phyloP scores from a whole-genome alignment of 1,284 basidiomycete species.

The Coriolopsis trogii region DNA sequence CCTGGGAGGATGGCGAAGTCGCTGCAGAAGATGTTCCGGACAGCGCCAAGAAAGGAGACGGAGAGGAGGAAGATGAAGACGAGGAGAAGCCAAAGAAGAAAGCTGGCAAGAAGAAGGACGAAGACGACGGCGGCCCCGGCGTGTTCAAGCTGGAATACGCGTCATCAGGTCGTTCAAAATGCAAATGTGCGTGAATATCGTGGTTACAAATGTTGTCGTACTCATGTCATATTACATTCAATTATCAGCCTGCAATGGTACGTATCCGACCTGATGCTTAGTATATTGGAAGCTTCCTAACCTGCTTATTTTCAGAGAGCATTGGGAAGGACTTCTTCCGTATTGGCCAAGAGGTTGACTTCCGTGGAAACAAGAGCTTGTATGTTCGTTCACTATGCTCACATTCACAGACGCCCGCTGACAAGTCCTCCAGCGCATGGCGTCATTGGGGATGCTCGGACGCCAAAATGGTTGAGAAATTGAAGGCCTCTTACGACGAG shows the following conservation, averaged over 20 bases:
- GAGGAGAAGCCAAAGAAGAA: constrained; percentile 37
- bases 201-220: not conserved
- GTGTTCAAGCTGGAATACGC: constrained; percentile 38
- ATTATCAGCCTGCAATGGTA: constrained; percentile 55
- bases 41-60: constrained; percentile 60
- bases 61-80: constrained; percentile 49
- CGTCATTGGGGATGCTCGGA: constrained; percentile 85
- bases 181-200: constrained; percentile 29
- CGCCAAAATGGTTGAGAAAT: constrained; percentile 62
- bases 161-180: constrained; percentile 31
- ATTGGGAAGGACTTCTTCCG: constrained; percentile 78
- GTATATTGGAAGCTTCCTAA: not conserved
- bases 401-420: not conserved
- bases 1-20: constrained; percentile 75
- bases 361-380: constrained; percentile 73
- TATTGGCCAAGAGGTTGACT: constrained; percentile 74
- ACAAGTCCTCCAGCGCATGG: constrained; percentile 58
- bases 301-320: constrained; percentile 28
- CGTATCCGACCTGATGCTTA: not conserved
- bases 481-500: constrained; percentile 64
- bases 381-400: constrained; percentile 40
- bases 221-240: not conserved
- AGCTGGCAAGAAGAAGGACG: constrained; percentile 29
- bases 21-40: constrained; percentile 81
- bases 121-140: constrained; percentile 23